Evolutionary conservation across 148 eudicot genomes (phyloP), one percentile per base, ranked within the genome.

Genomic region (Pharnaceum exiguum): DNA sequence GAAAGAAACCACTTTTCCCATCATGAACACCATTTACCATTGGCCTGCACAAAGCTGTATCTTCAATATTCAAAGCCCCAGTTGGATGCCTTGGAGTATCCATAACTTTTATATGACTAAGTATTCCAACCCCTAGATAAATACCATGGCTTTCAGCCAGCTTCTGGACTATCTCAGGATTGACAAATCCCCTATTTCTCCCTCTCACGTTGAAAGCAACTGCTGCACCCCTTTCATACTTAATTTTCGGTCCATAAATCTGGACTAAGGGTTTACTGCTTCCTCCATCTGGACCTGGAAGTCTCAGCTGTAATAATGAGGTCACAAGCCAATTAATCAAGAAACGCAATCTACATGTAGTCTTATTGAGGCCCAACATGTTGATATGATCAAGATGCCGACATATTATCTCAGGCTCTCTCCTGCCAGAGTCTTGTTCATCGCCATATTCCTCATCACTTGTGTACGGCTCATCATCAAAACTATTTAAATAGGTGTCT

Each of bases 221-320:
- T 3, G 98, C 75, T 36, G 90, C 98, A 17, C 98, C 98, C 55
- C 98, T 76, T 74, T 93, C 98, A 32, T 93, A 93, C 57, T 88
- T 85, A 22, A 93, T 93, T 67, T 93, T 93, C n/a, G 98, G 98
- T 24, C 98, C 98, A 47, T 88, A 93, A 17, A 93, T 93, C 52
- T 85, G 94, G 66, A 93, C 87, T 10, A 93, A 79, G 30, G 83
- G 77, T 10, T 67, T 33, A 5, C 44, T 30, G 37, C 51, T 52
- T 5, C 69, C 59, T 37, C 69, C 85, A 61, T 82, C 77, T n/a
- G 80, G 57, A 32, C 79, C 73, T 29, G 62, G 78, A 56, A 82
- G 48, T 62, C 84, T 83, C 59, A 93, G 67, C 44, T 88, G 96
- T 48, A 88, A 74, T 50, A 93, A 59, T 0, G 98, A 93, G 18